phyloP scores from a whole-genome alignment of 768 basidiomycete genomes.

The Boletus rufocinnamomeus region DNA sequence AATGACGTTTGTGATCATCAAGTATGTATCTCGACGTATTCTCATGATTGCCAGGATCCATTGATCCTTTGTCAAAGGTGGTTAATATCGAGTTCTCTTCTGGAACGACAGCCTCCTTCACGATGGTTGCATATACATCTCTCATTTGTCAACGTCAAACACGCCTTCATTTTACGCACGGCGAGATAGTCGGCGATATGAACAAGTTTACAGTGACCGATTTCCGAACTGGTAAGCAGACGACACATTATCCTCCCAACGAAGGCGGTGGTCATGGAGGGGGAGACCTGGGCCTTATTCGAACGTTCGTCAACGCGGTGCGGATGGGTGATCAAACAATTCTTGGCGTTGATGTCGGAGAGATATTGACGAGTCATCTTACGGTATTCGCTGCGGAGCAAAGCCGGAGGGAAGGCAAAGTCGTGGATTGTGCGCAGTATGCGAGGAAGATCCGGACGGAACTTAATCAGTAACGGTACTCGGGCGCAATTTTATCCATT shows the following conservation, averaged over 20 bases:
- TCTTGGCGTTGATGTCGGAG: conserved; percentile 66
- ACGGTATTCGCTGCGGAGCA: conserved; percentile 88
- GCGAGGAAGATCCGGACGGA: conserved; percentile 51
- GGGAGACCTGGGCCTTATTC: conserved; percentile 77
- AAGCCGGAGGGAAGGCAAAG: conserved; percentile 65
- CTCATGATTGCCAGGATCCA: neutral
- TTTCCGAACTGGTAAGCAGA: conserved; percentile 58
- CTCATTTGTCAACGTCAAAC: conserved; percentile 81
- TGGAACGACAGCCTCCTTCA: conserved; percentile 81
- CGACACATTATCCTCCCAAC: conserved; percentile 46
- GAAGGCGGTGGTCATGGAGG: conserved; percentile 82
- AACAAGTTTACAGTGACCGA: conserved; percentile 70
- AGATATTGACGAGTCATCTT: conserved; percentile 76
- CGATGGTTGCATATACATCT: conserved; percentile 86
- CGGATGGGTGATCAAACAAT: conserved; percentile 58
- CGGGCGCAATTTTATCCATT: neutral
- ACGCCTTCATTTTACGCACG: conserved; percentile 81
- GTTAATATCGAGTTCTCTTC: conserved; percentile 87
- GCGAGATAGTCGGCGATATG: conserved; percentile 91
- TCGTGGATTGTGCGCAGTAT: conserved; percentile 71
- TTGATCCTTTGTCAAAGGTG: conserved; percentile 43
- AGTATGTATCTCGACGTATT: conserved; percentile 29
- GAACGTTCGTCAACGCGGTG: conserved; percentile 76
- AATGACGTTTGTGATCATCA: conserved; percentile 93
- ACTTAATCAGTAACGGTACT: conserved; percentile 9